Evolutionary conservation across 1,284 basidiomycete species (phyloP).

Genomic region (Vanrija sp.): DNA sequence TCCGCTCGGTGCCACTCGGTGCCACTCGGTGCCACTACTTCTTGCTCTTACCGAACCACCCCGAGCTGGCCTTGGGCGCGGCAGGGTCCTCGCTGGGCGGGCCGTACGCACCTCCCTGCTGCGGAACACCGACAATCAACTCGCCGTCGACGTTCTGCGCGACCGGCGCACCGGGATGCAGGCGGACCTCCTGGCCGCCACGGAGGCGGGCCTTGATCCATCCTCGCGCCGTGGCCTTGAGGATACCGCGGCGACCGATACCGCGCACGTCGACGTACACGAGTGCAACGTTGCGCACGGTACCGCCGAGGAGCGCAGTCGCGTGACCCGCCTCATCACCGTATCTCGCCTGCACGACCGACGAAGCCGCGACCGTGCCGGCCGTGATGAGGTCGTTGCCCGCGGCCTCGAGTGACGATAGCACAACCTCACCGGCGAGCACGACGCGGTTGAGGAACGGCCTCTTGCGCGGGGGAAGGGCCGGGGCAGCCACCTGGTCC

Average conservation of each 20-base stretch:
- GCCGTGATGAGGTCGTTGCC: conserved; percentile 59
- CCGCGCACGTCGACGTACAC: conserved; percentile 73
- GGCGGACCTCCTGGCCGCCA: conserved; percentile 34
- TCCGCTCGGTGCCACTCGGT: not conserved
- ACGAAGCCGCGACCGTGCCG: conserved; percentile 57
- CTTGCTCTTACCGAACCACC: not conserved
- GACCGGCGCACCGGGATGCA: conserved; percentile 29
- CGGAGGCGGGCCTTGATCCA: conserved; percentile 43
- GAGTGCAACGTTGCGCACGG: conserved; percentile 63
- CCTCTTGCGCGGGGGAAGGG: conserved; percentile 27
- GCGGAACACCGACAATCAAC: conserved; percentile 20
- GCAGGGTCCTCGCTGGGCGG: no score
- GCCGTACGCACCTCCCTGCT: conserved; percentile 3
- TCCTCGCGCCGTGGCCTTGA: conserved; percentile 53
- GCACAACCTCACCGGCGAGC: conserved; percentile 67
- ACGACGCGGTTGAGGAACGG: conserved; percentile 54
- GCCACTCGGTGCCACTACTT: conserved; percentile 1
- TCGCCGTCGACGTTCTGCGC: conserved; percentile 9
- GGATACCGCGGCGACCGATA: conserved; percentile 63
- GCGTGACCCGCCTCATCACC: conserved; percentile 62
- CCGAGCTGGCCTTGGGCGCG: no score
- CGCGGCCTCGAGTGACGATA: conserved; percentile 66
- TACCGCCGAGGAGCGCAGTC: conserved; percentile 59
- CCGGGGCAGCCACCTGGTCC: not conserved
- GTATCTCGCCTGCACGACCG: conserved; percentile 59